Conservation (phyloP, 1,284 basidiomycete genomes). For the Coniferiporia sulphurascens region DNA sequence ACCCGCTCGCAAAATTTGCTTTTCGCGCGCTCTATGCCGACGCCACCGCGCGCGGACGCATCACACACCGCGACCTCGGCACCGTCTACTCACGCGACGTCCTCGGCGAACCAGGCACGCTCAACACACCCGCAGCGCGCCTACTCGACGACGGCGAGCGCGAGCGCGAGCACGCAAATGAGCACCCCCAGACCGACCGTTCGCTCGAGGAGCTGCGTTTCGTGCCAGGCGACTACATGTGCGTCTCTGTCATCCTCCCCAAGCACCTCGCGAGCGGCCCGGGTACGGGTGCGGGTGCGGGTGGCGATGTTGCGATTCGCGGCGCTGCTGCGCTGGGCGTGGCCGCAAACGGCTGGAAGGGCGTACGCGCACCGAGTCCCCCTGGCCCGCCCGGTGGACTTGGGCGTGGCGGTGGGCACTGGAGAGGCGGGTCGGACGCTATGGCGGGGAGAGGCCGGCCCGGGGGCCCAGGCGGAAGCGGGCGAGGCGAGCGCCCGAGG, state of each 20-base stretch:
- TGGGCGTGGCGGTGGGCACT: too few relatives aligned
- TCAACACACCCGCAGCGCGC: constrained; percentile 50
- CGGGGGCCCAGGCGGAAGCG: too few relatives aligned
- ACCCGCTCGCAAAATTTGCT: constrained; percentile 71
- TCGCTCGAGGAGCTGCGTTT: constrained; percentile 73
- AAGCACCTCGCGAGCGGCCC: constrained; percentile 61
- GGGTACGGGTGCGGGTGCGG: constrained; percentile 35
- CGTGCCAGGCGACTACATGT: constrained; percentile 71
- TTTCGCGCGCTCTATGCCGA: constrained; percentile 77
- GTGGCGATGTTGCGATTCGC: constrained; percentile 41
- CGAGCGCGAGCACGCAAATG: constrained; percentile 25
- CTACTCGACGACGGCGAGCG: constrained; percentile 50
- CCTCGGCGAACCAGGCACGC: constrained; percentile 65
- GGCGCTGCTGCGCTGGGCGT: constrained; percentile 35
- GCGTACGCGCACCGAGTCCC: too few relatives aligned
- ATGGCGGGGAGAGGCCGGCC: too few relatives aligned
- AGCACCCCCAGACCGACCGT: constrained; percentile 51
- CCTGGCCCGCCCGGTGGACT: too few relatives aligned
- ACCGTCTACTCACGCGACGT: constrained; percentile 76
- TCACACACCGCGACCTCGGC: constrained; percentile 70
- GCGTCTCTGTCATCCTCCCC: constrained; percentile 64
- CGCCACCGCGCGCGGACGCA: constrained; percentile 59
- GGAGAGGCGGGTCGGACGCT: too few relatives aligned
- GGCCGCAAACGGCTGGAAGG: constrained; percentile 35
- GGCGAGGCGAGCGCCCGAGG: constrained; percentile 32